Percentiles rank a stretch among this genome's conserved stretches.
phyloP scores from a whole-genome alignment of 306 rosid species.

The Ammopiptanthus mongolicus region DNA sequence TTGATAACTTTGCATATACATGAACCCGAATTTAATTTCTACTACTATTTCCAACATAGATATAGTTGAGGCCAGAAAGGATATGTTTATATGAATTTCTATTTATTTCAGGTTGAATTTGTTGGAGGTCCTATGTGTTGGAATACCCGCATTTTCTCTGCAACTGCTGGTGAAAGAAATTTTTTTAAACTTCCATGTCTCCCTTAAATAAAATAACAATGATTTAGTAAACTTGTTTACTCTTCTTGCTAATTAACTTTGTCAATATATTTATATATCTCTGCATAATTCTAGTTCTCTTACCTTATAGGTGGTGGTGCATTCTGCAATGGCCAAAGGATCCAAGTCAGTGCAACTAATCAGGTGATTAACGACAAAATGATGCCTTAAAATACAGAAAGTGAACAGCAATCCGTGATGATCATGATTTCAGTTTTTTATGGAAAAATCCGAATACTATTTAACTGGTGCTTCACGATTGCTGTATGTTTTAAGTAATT shows the following conservation, averaged over 20 bases:
- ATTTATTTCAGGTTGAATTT: conserved; percentile 74
- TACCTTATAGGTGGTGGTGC: conserved; percentile 80
- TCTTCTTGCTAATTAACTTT: conserved; percentile 14
- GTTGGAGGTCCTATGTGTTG: conserved; percentile 99
- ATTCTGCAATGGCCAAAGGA: conserved; percentile 80
- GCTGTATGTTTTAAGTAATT: not conserved
- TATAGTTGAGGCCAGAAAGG: not conserved
- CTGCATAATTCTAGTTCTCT: conserved; percentile 17
- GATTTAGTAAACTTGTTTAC: conserved; percentile 8
- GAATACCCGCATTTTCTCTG: conserved; percentile 86
- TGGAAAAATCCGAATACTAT: not conserved
- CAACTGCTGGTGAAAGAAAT: conserved; percentile 63
- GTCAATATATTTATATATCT: not conserved
- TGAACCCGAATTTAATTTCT: too few species aligned
- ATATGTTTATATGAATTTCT: not conserved
- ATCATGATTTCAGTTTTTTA: not conserved
- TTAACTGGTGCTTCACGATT: conserved; percentile 3
- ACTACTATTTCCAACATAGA: too few species aligned
- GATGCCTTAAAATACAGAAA: not conserved
- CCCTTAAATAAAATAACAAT: not conserved
- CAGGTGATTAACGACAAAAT: conserved; percentile 39
- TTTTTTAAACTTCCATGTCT: not conserved
- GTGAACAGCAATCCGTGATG: not conserved
- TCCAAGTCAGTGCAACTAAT: conserved; percentile 67
- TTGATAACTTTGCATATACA: too few species aligned